phyloP scores from a whole-genome alignment of 805 yeast species.

The Pichia phayaonensis region DNA sequence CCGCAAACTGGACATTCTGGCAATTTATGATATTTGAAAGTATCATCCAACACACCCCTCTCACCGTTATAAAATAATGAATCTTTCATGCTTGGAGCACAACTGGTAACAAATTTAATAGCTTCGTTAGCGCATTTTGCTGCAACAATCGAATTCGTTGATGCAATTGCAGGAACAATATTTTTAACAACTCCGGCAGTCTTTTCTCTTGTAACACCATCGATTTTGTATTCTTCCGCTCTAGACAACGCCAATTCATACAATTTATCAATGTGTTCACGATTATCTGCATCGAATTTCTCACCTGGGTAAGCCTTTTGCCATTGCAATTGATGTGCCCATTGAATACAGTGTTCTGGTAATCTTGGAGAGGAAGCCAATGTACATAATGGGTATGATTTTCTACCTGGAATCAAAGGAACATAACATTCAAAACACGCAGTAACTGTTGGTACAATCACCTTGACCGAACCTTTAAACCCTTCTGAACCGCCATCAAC shows the following conservation, averaged over 20 bases:
- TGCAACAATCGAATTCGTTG: slow-evolving; percentile 88
- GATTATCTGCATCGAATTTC: slow-evolving; percentile 60
- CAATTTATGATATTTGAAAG: slow-evolving; percentile 55
- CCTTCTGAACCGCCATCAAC: slow-evolving; percentile 97
- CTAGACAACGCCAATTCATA: slow-evolving; percentile 46
- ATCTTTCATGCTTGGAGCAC: slow-evolving; percentile 60
- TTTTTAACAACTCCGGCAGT: slow-evolving; percentile 85
- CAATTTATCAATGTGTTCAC: slow-evolving; percentile 60
- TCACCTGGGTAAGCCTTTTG: slow-evolving; percentile 38
- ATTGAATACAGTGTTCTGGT: slow-evolving; percentile 92
- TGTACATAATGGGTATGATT: slow-evolving; percentile 84
- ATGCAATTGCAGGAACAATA: slow-evolving; percentile 90
- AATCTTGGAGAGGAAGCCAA: slow-evolving; percentile 90
- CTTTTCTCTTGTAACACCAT: slow-evolving; percentile 64
- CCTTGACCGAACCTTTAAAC: slow-evolving; percentile 82
- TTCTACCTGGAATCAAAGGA: slow-evolving; percentile 56
- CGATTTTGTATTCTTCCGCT: slow-evolving; percentile 59
- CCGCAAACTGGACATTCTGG: slow-evolving; percentile 78
- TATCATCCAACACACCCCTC: slow-evolving; percentile 66
- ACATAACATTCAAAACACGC: slow-evolving; percentile 93
- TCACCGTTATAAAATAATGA: slow-evolving; percentile 86
- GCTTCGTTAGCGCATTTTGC: slow-evolving; percentile 85
- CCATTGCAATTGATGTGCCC: slow-evolving; percentile 78
- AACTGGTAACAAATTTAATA: slow-evolving; percentile 66
- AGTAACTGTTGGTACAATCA: slow-evolving; percentile 74